phyloP scores from a whole-genome alignment of 1,139 yeast species.

The Blastobotrys petasosporus region DNA sequence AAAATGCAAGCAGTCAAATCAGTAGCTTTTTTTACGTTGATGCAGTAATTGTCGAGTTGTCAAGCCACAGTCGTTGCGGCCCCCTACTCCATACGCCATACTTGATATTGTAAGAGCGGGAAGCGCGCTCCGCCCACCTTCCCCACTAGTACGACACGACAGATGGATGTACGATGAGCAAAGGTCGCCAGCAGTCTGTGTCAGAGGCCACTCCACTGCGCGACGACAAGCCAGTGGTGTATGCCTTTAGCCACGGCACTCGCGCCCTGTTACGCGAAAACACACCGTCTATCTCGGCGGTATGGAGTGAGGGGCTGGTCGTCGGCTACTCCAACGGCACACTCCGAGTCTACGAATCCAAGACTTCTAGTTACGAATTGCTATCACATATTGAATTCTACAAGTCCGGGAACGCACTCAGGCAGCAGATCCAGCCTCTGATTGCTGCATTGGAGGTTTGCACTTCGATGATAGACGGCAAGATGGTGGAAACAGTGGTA shows the following conservation, averaged over 20 bases:
- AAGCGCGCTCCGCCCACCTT: too few relatives aligned
- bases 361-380: not conserved
- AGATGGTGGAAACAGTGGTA: slow-evolving; percentile 6
- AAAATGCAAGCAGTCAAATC: too few relatives aligned
- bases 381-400: slow-evolving; percentile 6
- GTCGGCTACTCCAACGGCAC: slow-evolving; percentile 14
- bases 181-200: too few relatives aligned
- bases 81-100: too few relatives aligned
- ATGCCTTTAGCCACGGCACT: slow-evolving; percentile 13
- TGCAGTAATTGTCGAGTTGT: too few relatives aligned
- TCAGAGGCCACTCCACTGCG: too few relatives aligned
- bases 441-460: slow-evolving; percentile 5
- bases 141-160: too few relatives aligned
- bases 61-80: too few relatives aligned
- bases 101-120: too few relatives aligned
- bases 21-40: too few relatives aligned
- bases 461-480: not conserved
- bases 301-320: slow-evolving; percentile 8
- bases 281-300: slow-evolving; percentile 8
- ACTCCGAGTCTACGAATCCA: slow-evolving; percentile 9
- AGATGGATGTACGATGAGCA: too few relatives aligned
- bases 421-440: slow-evolving; percentile 8
- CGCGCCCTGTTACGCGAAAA: slow-evolving; percentile 3
- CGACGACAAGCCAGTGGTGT: not conserved
- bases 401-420: slow-evolving; percentile 5